Base-by-base conservation (phyloP, 1,284 basidiomycete species). In the Cryptococcus wingfieldii region DNA sequence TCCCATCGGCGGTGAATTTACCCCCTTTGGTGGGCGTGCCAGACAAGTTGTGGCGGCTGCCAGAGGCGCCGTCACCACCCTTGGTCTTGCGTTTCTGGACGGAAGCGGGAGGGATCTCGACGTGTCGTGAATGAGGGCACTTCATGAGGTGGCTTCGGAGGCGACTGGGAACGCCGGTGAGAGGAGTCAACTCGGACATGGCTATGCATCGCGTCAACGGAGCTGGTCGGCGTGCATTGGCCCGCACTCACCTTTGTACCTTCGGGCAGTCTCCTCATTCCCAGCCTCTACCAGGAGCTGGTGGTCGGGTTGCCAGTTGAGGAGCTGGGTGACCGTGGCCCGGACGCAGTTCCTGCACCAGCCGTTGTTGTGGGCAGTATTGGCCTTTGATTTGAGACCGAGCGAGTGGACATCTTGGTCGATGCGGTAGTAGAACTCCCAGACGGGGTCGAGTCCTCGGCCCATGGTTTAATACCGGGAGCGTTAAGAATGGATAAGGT, bases 281-380 rank as follows among this genome's bases (percentile, higher is more conserved):
- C 48, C 48, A 50, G 48, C 37, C 48, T 50, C 48, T 27, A 16
- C 37, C 34, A 50, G 9, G 4, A 50, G 31, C 13, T n/a, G 14
- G 10, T 38, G 31, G 12, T 50, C 48, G 9, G 48, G 48, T 39
- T 19, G 18, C 48, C 48, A 50, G 42, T 18, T 18, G 31, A 34
- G 31, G 5, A 34, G 31, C 31, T 34, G 31, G 31, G 1, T 34
- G 31, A 34, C 31, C 14, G 23, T 28, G 5, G 48, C 48, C 19
- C 27, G 34, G n/a, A 50, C 48, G 14, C 48, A 50, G 48, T 50
- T 50, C 37, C 38, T 50, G 34, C 48, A 50, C 48, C 48, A 50
- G n/a, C 48, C 48, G 19, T 50, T 50, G 31, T 50, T 38, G 38
- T 50, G 48, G 19, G 48, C 48, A 16, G 48, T 31, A n/a, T 50